phyloP scores from a whole-genome alignment of 2,329 filamentous ascomycete species.

The Didymella arachidicola region DNA sequence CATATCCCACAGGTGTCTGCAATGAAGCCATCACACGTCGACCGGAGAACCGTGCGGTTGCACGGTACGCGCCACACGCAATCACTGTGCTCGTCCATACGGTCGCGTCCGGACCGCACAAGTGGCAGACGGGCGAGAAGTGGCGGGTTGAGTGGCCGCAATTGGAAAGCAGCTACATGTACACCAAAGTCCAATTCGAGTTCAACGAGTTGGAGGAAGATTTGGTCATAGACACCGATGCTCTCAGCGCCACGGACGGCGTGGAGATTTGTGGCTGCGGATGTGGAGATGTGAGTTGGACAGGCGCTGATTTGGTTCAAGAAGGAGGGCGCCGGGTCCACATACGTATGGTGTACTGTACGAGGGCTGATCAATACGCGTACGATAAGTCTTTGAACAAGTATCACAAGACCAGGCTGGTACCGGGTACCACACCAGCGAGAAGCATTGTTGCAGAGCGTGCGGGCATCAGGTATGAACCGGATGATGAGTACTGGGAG shows the following conservation, averaged over 20 bases:
- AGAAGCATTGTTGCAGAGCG: not conserved
- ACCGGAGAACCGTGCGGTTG: not conserved
- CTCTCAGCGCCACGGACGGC: not conserved
- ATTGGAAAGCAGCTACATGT: not conserved
- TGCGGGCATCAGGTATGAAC: not conserved
- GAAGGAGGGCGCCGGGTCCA: conserved; percentile 1
- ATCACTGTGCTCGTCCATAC: not conserved
- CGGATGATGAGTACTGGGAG: conserved; percentile 22
- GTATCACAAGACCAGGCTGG: not conserved
- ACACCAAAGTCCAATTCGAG: not conserved
- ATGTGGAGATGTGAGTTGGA: not conserved
- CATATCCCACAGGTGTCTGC: not conserved
- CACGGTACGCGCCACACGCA: not conserved
- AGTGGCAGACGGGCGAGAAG: not conserved
- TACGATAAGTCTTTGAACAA: not conserved
- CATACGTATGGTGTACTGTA: not conserved
- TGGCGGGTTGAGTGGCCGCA: conserved; percentile 10
- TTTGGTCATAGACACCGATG: not conserved
- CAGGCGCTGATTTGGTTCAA: conserved; percentile 2
- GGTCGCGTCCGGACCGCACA: not conserved
- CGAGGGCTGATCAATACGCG: not conserved
- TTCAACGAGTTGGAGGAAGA: not conserved
- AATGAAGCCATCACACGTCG: not conserved
- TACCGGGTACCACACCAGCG: not conserved
- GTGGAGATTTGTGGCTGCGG: not conserved